Conservation (phyloP, 164 flowering plant species). For the Magnolia sinica region DNA sequence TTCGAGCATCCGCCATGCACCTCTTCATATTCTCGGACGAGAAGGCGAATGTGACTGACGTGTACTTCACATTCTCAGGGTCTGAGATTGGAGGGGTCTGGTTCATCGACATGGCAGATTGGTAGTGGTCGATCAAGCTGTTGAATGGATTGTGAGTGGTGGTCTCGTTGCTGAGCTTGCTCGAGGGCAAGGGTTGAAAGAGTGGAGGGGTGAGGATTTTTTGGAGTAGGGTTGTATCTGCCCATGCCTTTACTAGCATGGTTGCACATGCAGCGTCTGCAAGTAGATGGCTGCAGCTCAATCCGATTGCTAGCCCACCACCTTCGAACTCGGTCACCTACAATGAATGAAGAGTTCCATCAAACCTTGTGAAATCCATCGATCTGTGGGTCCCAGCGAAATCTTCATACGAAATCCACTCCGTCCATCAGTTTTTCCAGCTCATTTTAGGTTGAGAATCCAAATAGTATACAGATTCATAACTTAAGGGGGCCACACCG, state of each 20-base stretch:
- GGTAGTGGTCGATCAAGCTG: conserved; percentile 41
- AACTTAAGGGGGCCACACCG: no score
- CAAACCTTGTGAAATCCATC: no score
- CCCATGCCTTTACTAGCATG: conserved; percentile 64
- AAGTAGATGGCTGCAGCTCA: conserved; percentile 68
- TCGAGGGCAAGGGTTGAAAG: conserved; percentile 41
- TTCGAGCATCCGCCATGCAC: conserved; percentile 38
- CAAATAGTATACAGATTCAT: no score
- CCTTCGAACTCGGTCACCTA: conserved; percentile 72
- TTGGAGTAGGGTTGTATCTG: conserved; percentile 32
- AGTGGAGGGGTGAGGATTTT: conserved; percentile 39
- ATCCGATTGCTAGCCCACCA: conserved; percentile 69
- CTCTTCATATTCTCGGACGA: conserved; percentile 38
- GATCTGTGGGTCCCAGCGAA: no score
- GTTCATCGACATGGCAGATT: conserved; percentile 19
- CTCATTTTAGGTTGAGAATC: no score
- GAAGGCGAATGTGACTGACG: conserved; percentile 45
- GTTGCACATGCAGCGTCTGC: conserved; percentile 53
- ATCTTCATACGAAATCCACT: no score
- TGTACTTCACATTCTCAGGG: conserved; percentile 3
- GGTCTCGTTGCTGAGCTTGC: conserved; percentile 6
- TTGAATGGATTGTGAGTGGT: conserved; percentile 15
- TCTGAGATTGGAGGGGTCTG: background rate
- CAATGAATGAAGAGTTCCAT: background rate
- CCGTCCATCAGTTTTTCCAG: no score